A percentile compares a stretch with the other conserved stretches of the same genome.
These are phyloP conservation scores for Podila minutissima DNA, from an alignment of 192 early-diverging fungal species.

Conservation along the genomic window DNA sequence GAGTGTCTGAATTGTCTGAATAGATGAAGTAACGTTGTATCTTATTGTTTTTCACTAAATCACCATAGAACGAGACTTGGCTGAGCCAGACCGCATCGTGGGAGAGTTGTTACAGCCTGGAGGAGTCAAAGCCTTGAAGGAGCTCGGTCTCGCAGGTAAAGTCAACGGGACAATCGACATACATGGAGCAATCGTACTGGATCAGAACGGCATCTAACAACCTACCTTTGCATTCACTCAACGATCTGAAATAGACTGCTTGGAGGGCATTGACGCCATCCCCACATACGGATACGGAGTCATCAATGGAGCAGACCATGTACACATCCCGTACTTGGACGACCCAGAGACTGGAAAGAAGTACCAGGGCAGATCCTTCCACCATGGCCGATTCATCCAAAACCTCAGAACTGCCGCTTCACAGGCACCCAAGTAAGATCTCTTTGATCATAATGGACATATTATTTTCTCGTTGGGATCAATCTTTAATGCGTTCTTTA, in stretches of 20 bases:
- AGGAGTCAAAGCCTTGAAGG: conserved; percentile 82
- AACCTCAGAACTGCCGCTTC: conserved; percentile 79
- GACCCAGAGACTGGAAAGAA: conserved; percentile 57
- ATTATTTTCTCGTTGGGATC: not conserved
- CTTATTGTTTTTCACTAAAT: not conserved
- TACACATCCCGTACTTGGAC: conserved; percentile 79
- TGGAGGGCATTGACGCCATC: conserved; percentile 89
- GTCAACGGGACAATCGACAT: not conserved
- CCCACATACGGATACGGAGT: conserved; percentile 88
- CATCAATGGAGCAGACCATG: conserved; percentile 66
- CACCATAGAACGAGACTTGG: conserved; percentile 83
- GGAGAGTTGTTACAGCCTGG: conserved; percentile 98
- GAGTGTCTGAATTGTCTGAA: too few species aligned
- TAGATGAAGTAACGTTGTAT: not conserved
- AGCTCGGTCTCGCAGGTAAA: conserved; percentile 75
- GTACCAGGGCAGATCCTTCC: conserved; percentile 82
- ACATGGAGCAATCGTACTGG: conserved; percentile 48
- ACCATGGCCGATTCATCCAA: conserved; percentile 94
- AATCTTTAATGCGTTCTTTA: too few species aligned
- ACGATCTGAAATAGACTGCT: conserved; percentile 49
- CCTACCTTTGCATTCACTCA: too few species aligned
- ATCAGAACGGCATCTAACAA: conserved; percentile 73
- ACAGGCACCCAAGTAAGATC: conserved; percentile 62
- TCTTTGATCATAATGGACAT: not conserved
- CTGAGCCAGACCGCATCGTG: conserved; percentile 96